Evolutionary conservation across 768 basidiomycete species (phyloP).

Genomic region (Termitomyces titanicus): DNA sequence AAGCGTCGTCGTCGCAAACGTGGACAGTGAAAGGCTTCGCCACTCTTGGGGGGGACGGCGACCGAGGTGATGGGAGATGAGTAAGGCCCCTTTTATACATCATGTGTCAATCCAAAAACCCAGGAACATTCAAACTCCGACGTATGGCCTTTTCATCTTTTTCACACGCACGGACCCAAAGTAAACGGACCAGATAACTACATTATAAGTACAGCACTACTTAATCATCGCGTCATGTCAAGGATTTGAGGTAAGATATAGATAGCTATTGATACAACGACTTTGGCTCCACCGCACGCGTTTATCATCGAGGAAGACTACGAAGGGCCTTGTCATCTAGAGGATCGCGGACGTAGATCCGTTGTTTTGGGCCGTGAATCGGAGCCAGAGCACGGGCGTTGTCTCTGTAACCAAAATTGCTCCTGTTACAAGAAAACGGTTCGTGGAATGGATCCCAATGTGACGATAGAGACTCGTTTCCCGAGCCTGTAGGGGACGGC

Average conservation of each 20-base stretch:
- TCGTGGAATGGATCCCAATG: slow-evolving; percentile 9
- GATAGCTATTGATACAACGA: background rate
- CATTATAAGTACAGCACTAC: too few species aligned
- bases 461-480: background rate
- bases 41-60: slow-evolving; percentile 34
- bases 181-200: too few species aligned
- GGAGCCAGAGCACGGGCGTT: slow-evolving; percentile 56
- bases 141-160: slow-evolving; percentile 16
- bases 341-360: slow-evolving; percentile 56
- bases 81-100: slow-evolving; percentile 48
- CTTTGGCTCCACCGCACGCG: background rate
- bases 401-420: slow-evolving; percentile 20
- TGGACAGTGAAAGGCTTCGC: slow-evolving; percentile 32
- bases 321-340: slow-evolving; percentile 61
- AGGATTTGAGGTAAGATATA: too few species aligned
- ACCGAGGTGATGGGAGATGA: slow-evolving; percentile 37
- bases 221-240: background rate
- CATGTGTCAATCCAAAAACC: slow-evolving; percentile 37
- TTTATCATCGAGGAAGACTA: slow-evolving; percentile 29
- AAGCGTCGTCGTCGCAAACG: slow-evolving; percentile 20
- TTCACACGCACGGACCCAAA: slow-evolving; percentile 47
- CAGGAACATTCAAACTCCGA: slow-evolving; percentile 45
- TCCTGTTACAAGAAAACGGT: slow-evolving; percentile 2
- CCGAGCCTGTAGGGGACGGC: slow-evolving; percentile 1
- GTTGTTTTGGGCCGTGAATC: slow-evolving; percentile 48